Percentiles rank a stretch among this genome's conserved stretches.
Evolutionary conservation across 768 basidiomycete species (phyloP).

Genomic region (Galerina sulciceps): DNA sequence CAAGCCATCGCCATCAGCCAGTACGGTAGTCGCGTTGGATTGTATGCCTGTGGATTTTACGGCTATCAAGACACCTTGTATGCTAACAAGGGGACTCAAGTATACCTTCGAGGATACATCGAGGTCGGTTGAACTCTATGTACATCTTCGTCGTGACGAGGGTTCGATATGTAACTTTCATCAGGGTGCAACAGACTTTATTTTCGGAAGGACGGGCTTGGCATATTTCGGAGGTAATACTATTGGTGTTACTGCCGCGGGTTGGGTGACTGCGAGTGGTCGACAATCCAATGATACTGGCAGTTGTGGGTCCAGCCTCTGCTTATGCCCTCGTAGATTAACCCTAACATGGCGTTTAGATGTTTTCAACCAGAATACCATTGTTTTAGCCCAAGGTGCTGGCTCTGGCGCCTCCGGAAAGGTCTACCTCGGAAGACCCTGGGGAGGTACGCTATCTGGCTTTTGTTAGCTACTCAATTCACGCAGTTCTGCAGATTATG

Average conservation of each 20-base stretch:
- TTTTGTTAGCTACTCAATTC: not conserved
- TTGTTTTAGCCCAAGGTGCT: conserved; percentile 7
- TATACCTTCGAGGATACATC: conserved; percentile 48
- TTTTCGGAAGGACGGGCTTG: conserved; percentile 44
- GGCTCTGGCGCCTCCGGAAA: conserved; percentile 1
- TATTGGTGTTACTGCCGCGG: conserved; percentile 43
- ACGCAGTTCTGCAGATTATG: conserved; percentile 4
- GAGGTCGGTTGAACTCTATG: conserved; percentile 33
- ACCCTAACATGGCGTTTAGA: not conserved
- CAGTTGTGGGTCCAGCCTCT: conserved; percentile 47
- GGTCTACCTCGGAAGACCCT: conserved; percentile 15
- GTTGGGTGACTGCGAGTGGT: conserved; percentile 52
- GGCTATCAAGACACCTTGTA: conserved; percentile 52
- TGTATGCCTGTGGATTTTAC: conserved; percentile 47
- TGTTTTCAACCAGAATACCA: conserved; percentile 11
- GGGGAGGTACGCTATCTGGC: conserved; percentile 8
- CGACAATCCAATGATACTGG: conserved; percentile 41
- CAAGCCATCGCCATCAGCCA: conserved; percentile 54
- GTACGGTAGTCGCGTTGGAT: conserved; percentile 45
- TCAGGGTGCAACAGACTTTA: conserved; percentile 49
- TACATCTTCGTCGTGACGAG: not conserved
- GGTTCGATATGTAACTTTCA: not conserved
- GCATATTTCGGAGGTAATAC: conserved; percentile 54
- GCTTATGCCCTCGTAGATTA: not conserved
- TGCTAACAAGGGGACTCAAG: conserved; percentile 49